A percentile compares a stretch with the other conserved stretches of the same genome.
Conservation (phyloP, 176 grass and related monocot genomes). For the Poa pratensis region DNA sequence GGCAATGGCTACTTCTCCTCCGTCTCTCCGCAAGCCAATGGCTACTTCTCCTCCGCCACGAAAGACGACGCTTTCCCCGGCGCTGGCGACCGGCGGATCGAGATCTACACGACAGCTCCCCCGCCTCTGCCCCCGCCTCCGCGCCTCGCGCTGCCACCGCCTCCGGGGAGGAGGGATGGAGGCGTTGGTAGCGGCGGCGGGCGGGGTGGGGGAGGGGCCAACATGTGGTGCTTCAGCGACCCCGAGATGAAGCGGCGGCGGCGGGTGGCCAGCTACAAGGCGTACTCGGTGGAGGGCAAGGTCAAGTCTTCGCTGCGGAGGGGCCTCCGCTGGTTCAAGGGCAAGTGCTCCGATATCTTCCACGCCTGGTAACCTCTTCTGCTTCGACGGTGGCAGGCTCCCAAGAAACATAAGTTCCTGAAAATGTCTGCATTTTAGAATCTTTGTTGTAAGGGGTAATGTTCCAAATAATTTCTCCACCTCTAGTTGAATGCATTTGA, state of each 20-base stretch:
- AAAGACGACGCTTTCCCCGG: constrained; percentile 42
- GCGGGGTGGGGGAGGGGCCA: not conserved
- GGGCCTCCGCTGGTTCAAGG: constrained; percentile 79
- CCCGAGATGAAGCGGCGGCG: constrained; percentile 81
- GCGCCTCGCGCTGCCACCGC: constrained; percentile 46
- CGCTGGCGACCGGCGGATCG: constrained; percentile 51
- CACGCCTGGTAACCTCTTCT: constrained; percentile 64
- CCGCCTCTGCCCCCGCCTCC: constrained; percentile 39
- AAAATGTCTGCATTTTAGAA: constrained; percentile 40
- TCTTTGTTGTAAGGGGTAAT: constrained; percentile 32
- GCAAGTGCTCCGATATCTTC: constrained; percentile 79
- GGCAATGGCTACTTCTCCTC: constrained; percentile 46
- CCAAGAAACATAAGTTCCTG: constrained; percentile 38
- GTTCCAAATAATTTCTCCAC: constrained; percentile 32
- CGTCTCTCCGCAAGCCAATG: constrained; percentile 32
- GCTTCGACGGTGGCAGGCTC: constrained; percentile 4
- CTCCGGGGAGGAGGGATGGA: constrained; percentile 52
- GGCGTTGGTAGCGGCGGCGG: constrained; percentile 29
- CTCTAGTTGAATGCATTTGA: constrained; percentile 44
- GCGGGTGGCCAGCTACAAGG: constrained; percentile 86
- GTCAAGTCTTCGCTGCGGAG: constrained; percentile 72
- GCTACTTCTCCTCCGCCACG: constrained; percentile 39
- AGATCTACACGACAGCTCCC: constrained; percentile 60
- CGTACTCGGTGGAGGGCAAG: constrained; percentile 83
- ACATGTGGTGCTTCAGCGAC: constrained; percentile 82